These are phyloP conservation scores for Brassica hybrid DNA, from an alignment of 441 rosid species.

Conservation along the genomic window DNA sequence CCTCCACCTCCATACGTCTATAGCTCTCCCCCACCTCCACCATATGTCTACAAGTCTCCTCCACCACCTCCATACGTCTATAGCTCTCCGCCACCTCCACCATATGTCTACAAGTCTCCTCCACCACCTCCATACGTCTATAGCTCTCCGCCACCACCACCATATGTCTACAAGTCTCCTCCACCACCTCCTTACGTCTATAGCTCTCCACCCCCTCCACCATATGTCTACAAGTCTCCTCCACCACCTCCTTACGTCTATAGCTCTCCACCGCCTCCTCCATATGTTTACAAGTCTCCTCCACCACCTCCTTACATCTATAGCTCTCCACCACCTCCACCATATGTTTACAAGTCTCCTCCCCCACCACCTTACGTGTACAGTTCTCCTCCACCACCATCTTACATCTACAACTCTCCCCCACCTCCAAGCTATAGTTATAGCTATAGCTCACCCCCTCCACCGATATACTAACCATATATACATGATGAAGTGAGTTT, in stretches of 20 bases:
- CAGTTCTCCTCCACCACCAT: not conserved
- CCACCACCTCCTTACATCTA: conserved; percentile 1
- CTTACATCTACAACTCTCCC: not conserved
- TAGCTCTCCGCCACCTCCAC: not conserved
- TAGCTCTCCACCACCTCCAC: not conserved
- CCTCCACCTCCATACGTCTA: conserved; percentile 16
- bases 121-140: conserved; percentile 5
- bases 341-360: not conserved
- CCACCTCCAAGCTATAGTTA: not conserved
- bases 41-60: not conserved
- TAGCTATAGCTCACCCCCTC: not conserved
- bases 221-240: not conserved
- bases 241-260: not conserved
- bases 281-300: not conserved
- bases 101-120: not conserved
- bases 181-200: conserved; percentile 3
- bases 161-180: not conserved
- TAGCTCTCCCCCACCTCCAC: conserved; percentile 6
- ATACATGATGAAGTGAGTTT: conserved; percentile 18
- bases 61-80: conserved; percentile 15
- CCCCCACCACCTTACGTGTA: not conserved
- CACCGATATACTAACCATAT: conserved; percentile 28
- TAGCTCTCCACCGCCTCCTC: not conserved
- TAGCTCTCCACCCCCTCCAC: not conserved
- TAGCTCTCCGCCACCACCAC: not conserved